These are phyloP conservation scores for Maudiozyma humilis DNA, from an alignment of 1,139 yeast genomes.

Conservation along the genomic window DNA sequence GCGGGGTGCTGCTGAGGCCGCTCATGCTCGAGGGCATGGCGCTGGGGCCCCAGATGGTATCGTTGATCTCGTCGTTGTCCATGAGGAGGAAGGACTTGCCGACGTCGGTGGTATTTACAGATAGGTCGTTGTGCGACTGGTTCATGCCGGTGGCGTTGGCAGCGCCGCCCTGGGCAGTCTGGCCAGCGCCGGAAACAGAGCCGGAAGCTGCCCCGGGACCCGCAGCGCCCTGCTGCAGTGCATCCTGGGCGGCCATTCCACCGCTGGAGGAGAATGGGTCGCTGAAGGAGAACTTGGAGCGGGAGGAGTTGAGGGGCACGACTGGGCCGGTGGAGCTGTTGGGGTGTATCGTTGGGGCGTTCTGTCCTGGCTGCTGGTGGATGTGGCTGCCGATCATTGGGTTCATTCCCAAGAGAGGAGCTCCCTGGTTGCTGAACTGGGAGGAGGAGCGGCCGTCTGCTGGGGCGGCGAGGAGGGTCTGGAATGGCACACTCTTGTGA, in stretches of 20 bases:
- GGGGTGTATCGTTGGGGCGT: neutral
- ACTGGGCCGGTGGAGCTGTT: neutral
- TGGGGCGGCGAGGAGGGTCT: too few species aligned
- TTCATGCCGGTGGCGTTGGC: conserved; percentile 7
- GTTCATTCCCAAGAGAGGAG: conserved; percentile 3
- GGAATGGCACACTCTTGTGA: conserved; percentile 24
- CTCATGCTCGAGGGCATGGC: conserved; percentile 28
- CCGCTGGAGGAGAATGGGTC: conserved; percentile 45
- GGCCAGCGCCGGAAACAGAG: too few species aligned
- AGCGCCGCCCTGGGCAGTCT: neutral
- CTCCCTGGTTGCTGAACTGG: conserved; percentile 1
- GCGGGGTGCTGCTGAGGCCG: conserved; percentile 25
- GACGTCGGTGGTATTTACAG: conserved; percentile 29
- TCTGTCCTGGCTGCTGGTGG: conserved; percentile 21
- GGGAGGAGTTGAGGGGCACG: conserved; percentile 47
- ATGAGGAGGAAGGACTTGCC: conserved; percentile 49
- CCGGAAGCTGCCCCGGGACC: too few species aligned
- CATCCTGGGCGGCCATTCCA: too few species aligned
- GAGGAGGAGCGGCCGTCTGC: neutral
- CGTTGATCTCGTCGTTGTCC: conserved; percentile 41
- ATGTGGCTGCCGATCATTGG: conserved; percentile 19
- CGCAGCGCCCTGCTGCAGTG: too few species aligned
- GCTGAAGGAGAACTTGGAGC: conserved; percentile 62
- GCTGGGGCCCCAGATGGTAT: conserved; percentile 42
- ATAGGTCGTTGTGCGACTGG: conserved; percentile 13